Base-by-base conservation (phyloP, 768 basidiomycete species). In the Pleurotus giganteus region DNA sequence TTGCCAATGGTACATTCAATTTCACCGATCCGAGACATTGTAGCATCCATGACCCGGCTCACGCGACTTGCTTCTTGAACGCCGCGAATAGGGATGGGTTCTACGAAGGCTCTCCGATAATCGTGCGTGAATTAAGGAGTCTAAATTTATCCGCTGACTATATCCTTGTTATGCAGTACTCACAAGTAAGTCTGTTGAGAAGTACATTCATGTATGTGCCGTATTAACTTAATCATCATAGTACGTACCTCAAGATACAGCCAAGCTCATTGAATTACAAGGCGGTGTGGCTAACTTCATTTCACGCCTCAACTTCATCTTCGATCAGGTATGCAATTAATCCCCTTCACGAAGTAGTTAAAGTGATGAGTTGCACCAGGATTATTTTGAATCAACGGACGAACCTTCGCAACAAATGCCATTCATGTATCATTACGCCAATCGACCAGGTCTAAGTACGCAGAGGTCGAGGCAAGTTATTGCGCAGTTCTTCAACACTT, bases 341-440 rank as follows among this genome's bases (percentile, higher is more conserved):
- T 13, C 11, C 9, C 45, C 42, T 9, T 43, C 42, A 7, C 5
- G 23, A 31, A 12, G 19, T 23, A 8, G 8, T 31, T 27, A 47
- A 3, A 34, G 43, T 19, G 34, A 26, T 8, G 44, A 23, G 19
- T 32, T 44, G 17, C 4, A 21, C 17, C 47, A 85, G 78, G 71
- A 72, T 36, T 86, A 83, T 65, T 85, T 85, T 57, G 84, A 85
- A 55, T 71, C 75, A 0, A 84, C 83, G 7, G 75, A 86, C 61
- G 85, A 86, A 60, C 84, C 84, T 0, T 84, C 83, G 2, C 82
- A 84, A 59, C 83, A 85, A 59, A 85, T 86, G 60, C 84, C 84
- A 0, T 84, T 77, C 65, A 85, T 85, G 84, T 85, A 85, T 60
- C 84, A 86, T 67, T 86, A 86, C 59, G 84, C 80, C 2, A 78